phyloP scores from a whole-genome alignment of 495 filamentous ascomycete species.

The Saxophila tyrrhenica region DNA sequence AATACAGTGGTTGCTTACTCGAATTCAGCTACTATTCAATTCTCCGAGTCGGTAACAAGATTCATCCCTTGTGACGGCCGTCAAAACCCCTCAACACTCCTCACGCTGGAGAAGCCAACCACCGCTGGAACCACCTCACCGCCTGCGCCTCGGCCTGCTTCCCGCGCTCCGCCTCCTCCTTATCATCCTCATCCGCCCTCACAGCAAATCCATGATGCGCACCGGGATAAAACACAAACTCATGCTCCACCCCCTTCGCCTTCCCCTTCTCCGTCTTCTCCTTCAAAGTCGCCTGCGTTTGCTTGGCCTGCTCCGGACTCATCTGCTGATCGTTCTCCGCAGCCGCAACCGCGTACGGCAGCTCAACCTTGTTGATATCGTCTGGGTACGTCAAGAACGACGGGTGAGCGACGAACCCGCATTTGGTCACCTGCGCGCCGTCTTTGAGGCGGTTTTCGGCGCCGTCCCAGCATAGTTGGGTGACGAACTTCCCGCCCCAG shows the following conservation, averaged over 20 bases:
- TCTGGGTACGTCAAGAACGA: conserved; percentile 38
- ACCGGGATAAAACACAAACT: conserved; percentile 44
- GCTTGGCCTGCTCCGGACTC: conserved; percentile 28
- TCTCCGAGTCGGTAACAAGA: too few species aligned
- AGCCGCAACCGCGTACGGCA: conserved; percentile 45
- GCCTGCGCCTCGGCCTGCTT: conserved; percentile 42
- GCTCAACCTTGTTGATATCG: conserved; percentile 41
- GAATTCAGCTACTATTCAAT: too few species aligned
- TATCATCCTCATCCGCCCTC: conserved; percentile 34
- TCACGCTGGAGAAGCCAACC: conserved; percentile 17
- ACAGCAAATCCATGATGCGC: conserved; percentile 51
- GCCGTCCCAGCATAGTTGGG: conserved; percentile 19
- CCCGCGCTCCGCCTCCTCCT: conserved; percentile 34
- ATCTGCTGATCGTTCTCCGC: conserved; percentile 43
- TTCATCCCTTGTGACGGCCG: too few species aligned
- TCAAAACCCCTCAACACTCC: background rate
- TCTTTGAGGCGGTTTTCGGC: conserved; percentile 17
- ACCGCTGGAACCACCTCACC: conserved; percentile 42
- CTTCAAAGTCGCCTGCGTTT: conserved; percentile 35
- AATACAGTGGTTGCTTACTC: too few species aligned
- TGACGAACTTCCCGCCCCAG: conserved; percentile 24
- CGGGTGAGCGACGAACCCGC: conserved; percentile 46
- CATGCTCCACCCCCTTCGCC: conserved; percentile 27
- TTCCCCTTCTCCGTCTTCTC: conserved; percentile 29
- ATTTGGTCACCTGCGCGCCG: conserved; percentile 37